Evolutionary conservation across 257 asterid species (phyloP).

Genomic region (Penstemon davidsonii): DNA sequence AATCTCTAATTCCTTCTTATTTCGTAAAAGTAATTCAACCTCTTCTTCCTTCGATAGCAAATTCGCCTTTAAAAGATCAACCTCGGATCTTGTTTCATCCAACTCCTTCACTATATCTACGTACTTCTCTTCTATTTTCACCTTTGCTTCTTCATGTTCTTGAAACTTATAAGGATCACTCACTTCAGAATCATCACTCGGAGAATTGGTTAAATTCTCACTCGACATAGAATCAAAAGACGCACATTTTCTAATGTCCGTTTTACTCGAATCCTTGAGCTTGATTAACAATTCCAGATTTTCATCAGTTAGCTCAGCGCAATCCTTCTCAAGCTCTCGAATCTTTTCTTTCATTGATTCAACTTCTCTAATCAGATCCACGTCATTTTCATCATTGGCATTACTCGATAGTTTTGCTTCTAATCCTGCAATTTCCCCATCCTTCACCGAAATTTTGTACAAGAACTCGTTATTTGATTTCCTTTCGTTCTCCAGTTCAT

Average conservation of each 20-base stretch:
- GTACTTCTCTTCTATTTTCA: slow-evolving; percentile 39
- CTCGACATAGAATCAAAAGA: slow-evolving; percentile 50
- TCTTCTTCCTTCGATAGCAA: slow-evolving; percentile 41
- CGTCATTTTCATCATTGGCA: slow-evolving; percentile 25
- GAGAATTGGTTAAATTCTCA: slow-evolving; percentile 40
- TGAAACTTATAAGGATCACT: slow-evolving; percentile 57
- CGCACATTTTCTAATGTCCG: slow-evolving; percentile 31
- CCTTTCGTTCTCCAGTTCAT: slow-evolving; percentile 48
- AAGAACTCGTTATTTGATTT: slow-evolving; percentile 36
- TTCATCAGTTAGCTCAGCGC: slow-evolving; percentile 84
- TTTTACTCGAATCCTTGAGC: slow-evolving; percentile 57
- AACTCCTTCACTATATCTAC: slow-evolving; percentile 41
- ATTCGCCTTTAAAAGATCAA: slow-evolving; percentile 35
- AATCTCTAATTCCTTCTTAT: slow-evolving; percentile 38
- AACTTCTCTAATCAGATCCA: slow-evolving; percentile 42
- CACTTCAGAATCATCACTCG: slow-evolving; percentile 52
- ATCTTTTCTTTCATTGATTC: slow-evolving; percentile 61
- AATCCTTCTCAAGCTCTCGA: slow-evolving; percentile 74
- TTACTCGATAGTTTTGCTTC: slow-evolving; percentile 40
- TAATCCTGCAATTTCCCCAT: slow-evolving; percentile 47
- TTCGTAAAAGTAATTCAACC: slow-evolving; percentile 26
- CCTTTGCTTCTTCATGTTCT: slow-evolving; percentile 44
- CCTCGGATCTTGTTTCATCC: slow-evolving; percentile 36
- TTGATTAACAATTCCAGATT: slow-evolving; percentile 77
- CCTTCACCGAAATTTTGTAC: slow-evolving; percentile 42